Percentiles rank a stretch among this genome's conserved stretches.
phyloP scores from a whole-genome alignment of 148 eudicot species.

The Cornus florida region DNA sequence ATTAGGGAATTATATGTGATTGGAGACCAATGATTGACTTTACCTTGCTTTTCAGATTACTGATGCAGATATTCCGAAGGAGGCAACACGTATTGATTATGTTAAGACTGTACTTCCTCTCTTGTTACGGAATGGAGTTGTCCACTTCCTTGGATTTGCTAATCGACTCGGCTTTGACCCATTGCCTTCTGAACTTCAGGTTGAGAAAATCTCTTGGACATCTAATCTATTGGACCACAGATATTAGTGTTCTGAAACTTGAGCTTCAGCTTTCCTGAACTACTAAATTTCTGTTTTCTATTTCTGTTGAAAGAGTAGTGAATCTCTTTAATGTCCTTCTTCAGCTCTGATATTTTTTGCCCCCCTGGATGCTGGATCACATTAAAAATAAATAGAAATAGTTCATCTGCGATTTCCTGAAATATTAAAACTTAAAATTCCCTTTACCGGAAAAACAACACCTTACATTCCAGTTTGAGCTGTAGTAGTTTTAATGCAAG shows the following conservation, averaged over 20 bases:
- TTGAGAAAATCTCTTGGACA: constrained; percentile 18
- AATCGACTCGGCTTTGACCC: constrained; percentile 95
- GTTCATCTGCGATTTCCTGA: too few relatives aligned
- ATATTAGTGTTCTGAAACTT: neutral
- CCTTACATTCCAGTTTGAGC: too few relatives aligned
- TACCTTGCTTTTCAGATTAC: constrained; percentile 54
- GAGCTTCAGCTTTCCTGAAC: too few relatives aligned
- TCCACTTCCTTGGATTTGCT: constrained; percentile 89
- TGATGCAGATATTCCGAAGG: constrained; percentile 84
- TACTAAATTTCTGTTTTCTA: neutral
- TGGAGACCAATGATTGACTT: neutral
- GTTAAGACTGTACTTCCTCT: constrained; percentile 61
- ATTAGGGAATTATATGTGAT: neutral
- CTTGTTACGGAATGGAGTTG: constrained; percentile 60
- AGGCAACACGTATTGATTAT: constrained; percentile 72
- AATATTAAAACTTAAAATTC: too few relatives aligned
- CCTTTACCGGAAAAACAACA: too few relatives aligned
- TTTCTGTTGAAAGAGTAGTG: neutral
- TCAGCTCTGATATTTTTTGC: neutral
- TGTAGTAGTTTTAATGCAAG: too few relatives aligned
- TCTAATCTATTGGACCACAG: neutral
- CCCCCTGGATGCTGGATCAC: too few relatives aligned
- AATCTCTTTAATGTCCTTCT: neutral
- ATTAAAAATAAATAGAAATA: too few relatives aligned
- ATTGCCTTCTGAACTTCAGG: constrained; percentile 79